Evolutionary conservation across 1,284 basidiomycete genomes (phyloP).

Genomic region (Fomitopsis palustris): DNA sequence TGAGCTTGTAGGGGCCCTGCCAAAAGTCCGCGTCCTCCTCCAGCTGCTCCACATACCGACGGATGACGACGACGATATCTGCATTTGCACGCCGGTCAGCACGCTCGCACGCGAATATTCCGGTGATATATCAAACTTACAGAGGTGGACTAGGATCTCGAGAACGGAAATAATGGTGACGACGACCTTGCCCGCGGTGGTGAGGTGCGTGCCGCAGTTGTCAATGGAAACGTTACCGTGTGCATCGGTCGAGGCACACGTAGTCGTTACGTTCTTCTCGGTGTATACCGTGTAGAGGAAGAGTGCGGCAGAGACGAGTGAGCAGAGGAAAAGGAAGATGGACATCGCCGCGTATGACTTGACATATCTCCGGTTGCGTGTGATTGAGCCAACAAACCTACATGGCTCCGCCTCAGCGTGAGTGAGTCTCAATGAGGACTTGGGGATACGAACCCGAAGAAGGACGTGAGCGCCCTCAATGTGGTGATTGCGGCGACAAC

Average conservation of each 20-base stretch:
- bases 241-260: slow-evolving; percentile 13
- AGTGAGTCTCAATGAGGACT: too few species aligned
- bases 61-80: slow-evolving; percentile 30
- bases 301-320: slow-evolving; percentile 42
- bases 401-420: not conserved
- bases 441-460: slow-evolving; percentile 46
- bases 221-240: slow-evolving; percentile 20
- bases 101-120: too few species aligned
- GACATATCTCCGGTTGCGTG: slow-evolving; percentile 44
- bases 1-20: slow-evolving; percentile 23
- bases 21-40: slow-evolving; percentile 25
- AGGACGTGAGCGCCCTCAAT: slow-evolving; percentile 42
- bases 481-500: slow-evolving; percentile 45
- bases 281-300: slow-evolving; percentile 28
- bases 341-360: slow-evolving; percentile 43
- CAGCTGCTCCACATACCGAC: slow-evolving; percentile 30
- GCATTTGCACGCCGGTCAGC: too few species aligned
- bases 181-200: slow-evolving; percentile 24
- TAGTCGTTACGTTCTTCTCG: slow-evolving; percentile 22
- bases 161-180: slow-evolving; percentile 26
- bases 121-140: too few species aligned
- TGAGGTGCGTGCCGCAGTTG: slow-evolving; percentile 17
- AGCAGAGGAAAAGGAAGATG: slow-evolving; percentile 43
- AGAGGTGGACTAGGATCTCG: slow-evolving; percentile 47
- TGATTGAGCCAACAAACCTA: slow-evolving; percentile 47